phyloP scores from a whole-genome alignment of 345 rosid species.

The Hibiscus tridactylites region DNA sequence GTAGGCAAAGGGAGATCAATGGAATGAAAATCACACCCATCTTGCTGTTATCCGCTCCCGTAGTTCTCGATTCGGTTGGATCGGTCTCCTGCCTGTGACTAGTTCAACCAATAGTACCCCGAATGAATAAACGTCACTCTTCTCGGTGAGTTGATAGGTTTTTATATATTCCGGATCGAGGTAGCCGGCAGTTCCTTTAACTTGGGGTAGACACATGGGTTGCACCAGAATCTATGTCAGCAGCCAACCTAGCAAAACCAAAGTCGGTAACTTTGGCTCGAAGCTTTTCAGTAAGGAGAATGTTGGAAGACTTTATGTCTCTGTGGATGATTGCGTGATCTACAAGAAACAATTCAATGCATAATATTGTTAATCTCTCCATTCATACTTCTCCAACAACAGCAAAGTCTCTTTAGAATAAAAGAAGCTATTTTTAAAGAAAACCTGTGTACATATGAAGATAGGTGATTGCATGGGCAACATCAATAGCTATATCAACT shows the following conservation, averaged over 20 bases:
- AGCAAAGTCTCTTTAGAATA: background rate
- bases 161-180: conserved; percentile 81
- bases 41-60: conserved; percentile 64
- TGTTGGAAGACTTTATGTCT: conserved; percentile 90
- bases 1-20: background rate
- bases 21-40: conserved; percentile 49
- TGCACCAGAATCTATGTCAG: conserved; percentile 64
- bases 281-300: conserved; percentile 72
- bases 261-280: conserved; percentile 92
- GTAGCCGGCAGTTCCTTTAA: conserved; percentile 96
- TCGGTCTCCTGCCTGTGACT: conserved; percentile 79
- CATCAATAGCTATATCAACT: conserved; percentile 73
- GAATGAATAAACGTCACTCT: conserved; percentile 89
- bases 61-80: conserved; percentile 59
- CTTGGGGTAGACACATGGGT: conserved; percentile 96
- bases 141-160: conserved; percentile 85
- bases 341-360: conserved; percentile 23
- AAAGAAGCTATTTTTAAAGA: background rate
- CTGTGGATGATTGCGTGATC: conserved; percentile 95
- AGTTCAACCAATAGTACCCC: conserved; percentile 77
- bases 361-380: conserved; percentile 1
- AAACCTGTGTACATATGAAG: conserved; percentile 93
- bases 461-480: conserved; percentile 91
- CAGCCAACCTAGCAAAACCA: conserved; percentile 83
- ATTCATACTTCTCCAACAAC: background rate